Percentiles rank a stretch among this genome's conserved stretches.
phyloP scores from a whole-genome alignment of 192 early-diverging fungal genomes.

The Allomyces macrogynus region DNA sequence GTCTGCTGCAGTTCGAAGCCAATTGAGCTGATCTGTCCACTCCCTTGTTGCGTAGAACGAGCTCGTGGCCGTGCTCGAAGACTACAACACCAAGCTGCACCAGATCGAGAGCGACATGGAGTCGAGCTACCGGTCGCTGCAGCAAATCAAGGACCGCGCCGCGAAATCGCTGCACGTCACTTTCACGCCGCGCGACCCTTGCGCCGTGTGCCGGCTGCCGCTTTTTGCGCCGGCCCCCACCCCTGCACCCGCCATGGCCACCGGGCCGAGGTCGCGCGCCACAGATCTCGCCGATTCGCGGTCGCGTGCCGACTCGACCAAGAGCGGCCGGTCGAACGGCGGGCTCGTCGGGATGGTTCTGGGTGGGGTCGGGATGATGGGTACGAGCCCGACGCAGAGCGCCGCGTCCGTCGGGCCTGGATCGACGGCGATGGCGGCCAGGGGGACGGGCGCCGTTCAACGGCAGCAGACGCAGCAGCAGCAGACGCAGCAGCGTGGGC shows the following conservation, averaged over 20 bases:
- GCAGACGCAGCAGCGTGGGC: too few relatives aligned
- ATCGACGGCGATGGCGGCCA: not conserved
- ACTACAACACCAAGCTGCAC: constrained; percentile 79
- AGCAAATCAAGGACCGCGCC: not conserved
- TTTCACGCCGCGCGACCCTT: not conserved
- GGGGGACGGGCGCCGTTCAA: not conserved
- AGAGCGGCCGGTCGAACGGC: too few relatives aligned
- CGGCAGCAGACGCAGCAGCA: too few relatives aligned
- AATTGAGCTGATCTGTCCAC: not conserved
- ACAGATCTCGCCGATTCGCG: too few relatives aligned
- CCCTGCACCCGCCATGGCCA: not conserved
- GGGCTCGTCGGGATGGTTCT: too few relatives aligned
- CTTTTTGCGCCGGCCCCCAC: not conserved
- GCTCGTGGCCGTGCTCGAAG: constrained; percentile 70
- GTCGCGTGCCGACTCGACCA: too few relatives aligned
- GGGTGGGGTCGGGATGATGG: too few relatives aligned
- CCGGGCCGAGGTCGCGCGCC: too few relatives aligned
- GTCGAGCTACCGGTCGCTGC: not conserved
- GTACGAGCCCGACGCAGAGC: too few relatives aligned
- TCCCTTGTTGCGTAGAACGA: constrained; percentile 32
- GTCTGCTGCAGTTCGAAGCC: not conserved
- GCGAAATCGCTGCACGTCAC: not conserved
- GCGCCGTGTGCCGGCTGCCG: not conserved
- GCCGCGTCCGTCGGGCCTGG: too few relatives aligned
- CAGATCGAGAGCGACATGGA: constrained; percentile 83